Percentiles rank a stretch among this genome's conserved stretches.
Conservation (phyloP, 2,329 filamentous ascomycete genomes). For the Sarocladium strictum region DNA sequence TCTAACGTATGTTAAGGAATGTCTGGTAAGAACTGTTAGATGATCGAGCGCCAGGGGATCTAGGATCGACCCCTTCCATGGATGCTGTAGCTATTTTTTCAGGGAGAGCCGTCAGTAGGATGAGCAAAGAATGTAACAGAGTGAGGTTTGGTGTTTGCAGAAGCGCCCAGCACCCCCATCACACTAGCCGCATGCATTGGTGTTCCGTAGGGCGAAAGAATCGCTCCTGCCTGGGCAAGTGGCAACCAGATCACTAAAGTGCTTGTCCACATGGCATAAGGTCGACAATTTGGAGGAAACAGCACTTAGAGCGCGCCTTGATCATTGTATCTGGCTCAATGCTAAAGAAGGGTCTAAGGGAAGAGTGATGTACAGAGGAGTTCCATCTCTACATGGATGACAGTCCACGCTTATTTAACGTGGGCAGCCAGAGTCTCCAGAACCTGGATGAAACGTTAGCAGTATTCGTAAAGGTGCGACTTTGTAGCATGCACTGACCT, state of each 20-base stretch:
- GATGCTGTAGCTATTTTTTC: no score
- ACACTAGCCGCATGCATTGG: no score
- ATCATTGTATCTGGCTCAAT: slow-evolving; percentile 28
- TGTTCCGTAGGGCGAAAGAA: no score
- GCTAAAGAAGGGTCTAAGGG: slow-evolving; percentile 26
- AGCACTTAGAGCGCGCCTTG: slow-evolving; percentile 25
- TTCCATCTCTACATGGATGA: slow-evolving; percentile 22
- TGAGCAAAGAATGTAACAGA: no score
- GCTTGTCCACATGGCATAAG: slow-evolving; percentile 10
- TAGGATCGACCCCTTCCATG: no score
- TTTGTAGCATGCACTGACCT: slow-evolving; percentile 52
- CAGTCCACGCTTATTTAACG: slow-evolving; percentile 66
- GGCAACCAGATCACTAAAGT: no score
- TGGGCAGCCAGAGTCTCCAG: slow-evolving; percentile 76
- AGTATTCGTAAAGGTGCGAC: neutral
- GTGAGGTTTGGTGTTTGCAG: no score
- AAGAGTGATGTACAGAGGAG: slow-evolving; percentile 37
- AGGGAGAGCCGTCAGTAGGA: no score
- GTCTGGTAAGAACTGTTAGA: neutral
- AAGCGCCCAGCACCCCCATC: no score
- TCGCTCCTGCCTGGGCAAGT: no score
- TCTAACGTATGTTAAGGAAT: neutral
- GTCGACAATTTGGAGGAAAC: slow-evolving; percentile 12
- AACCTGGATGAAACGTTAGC: slow-evolving; percentile 44
- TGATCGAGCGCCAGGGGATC: no score